Percentiles rank a stretch among this genome's conserved stretches.
These are phyloP conservation scores for Simplicillium aogashimaense DNA, from an alignment of 2,329 filamentous ascomycete species.

Conservation along the genomic window DNA sequence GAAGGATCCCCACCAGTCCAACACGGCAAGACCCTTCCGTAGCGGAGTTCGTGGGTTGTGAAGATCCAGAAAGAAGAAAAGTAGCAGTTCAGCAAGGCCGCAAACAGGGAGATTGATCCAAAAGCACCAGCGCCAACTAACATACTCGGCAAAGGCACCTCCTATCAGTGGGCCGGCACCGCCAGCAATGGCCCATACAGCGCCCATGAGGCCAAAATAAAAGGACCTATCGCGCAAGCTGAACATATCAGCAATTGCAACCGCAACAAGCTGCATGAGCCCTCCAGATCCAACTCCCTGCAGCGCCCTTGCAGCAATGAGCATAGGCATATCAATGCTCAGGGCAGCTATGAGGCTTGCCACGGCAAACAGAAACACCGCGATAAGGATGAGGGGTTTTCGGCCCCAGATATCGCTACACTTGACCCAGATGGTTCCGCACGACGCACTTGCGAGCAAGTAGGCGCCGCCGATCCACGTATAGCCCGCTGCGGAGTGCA, in stretches of 20 bases:
- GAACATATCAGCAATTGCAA: constrained; percentile 40
- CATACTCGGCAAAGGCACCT: constrained; percentile 53
- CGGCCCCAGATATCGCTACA: constrained; percentile 45
- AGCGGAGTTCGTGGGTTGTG: constrained; percentile 56
- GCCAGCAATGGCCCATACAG: constrained; percentile 57
- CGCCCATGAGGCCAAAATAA: constrained; percentile 47
- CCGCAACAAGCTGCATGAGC: constrained; percentile 36
- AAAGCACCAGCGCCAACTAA: constrained; percentile 38
- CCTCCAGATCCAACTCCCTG: constrained; percentile 40
- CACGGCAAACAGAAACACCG: constrained; percentile 35
- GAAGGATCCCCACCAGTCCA: constrained; percentile 52
- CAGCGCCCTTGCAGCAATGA: constrained; percentile 34
- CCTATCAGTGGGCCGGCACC: constrained; percentile 56
- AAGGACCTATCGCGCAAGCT: constrained; percentile 29
- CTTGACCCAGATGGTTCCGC: constrained; percentile 56
- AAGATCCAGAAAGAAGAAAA: constrained; percentile 55
- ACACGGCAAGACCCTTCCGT: constrained; percentile 47
- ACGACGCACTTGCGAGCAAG: constrained; percentile 53
- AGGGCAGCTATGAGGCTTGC: constrained; percentile 36
- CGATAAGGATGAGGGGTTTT: constrained; percentile 36
- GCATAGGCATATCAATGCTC: constrained; percentile 31
- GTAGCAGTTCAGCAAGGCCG: constrained; percentile 45
- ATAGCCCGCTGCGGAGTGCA: constrained; percentile 54
- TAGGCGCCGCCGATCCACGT: constrained; percentile 64
- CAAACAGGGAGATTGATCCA: constrained; percentile 43